Evolutionary conservation across 805 yeast species (phyloP).

Genomic region (Starmerella floricola): DNA sequence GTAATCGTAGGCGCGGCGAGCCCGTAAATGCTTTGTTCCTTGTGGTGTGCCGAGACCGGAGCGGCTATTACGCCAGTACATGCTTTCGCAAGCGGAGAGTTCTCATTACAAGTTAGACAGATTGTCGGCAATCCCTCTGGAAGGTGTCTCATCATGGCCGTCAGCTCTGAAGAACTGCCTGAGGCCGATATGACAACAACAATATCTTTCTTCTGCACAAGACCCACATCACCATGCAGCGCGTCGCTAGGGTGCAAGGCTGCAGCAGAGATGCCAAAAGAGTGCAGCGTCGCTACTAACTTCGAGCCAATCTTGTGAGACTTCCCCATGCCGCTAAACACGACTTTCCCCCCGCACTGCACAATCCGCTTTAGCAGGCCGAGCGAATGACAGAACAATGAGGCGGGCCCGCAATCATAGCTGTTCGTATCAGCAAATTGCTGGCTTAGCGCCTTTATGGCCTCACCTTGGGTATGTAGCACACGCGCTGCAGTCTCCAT

Average conservation of each 20-base stretch:
- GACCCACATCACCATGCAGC: slow-evolving; percentile 79
- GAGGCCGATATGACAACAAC: slow-evolving; percentile 62
- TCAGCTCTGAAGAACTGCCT: slow-evolving; percentile 71
- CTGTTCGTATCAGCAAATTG: slow-evolving; percentile 17
- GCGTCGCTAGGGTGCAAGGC: slow-evolving; percentile 77
- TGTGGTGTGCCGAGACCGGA: slow-evolving; percentile 43
- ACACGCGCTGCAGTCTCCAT: slow-evolving; percentile 32
- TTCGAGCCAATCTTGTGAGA: slow-evolving; percentile 68
- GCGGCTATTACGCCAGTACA: slow-evolving; percentile 49
- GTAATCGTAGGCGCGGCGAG: slow-evolving; percentile 81
- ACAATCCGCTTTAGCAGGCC: slow-evolving; percentile 32
- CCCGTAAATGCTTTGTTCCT: slow-evolving; percentile 59
- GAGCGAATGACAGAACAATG: slow-evolving; percentile 26
- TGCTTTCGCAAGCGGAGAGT: slow-evolving; percentile 43
- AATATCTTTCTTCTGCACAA: slow-evolving; percentile 44
- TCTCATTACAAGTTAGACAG: slow-evolving; percentile 49
- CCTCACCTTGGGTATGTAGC: slow-evolving; percentile 30
- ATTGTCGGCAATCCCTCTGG: slow-evolving; percentile 43
- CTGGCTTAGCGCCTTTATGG: slow-evolving; percentile 27
- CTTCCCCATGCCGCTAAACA: slow-evolving; percentile 76
- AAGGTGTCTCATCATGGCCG: slow-evolving; percentile 44
- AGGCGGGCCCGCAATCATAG: slow-evolving; percentile 17
- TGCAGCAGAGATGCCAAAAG: slow-evolving; percentile 58
- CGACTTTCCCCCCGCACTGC: slow-evolving; percentile 50
- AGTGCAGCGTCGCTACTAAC: slow-evolving; percentile 69